A percentile compares a stretch with the other conserved stretches of the same genome.
Evolutionary conservation across 495 filamentous ascomycete genomes (phyloP).

Genomic region (Penicillium crystallinum): DNA sequence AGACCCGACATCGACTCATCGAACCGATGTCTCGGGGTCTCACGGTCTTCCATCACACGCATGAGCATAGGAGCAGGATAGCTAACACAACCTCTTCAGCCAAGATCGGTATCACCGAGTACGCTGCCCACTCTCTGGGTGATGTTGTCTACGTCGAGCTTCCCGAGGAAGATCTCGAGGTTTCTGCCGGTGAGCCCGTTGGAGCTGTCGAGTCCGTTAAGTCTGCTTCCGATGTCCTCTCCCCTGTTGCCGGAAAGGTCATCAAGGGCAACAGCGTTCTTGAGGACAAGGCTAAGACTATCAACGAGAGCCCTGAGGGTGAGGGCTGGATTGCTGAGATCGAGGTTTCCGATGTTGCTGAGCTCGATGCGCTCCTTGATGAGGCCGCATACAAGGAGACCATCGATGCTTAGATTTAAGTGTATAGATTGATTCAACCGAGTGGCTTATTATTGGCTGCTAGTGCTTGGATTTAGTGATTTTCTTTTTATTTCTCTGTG

Average conservation of each 20-base stretch:
- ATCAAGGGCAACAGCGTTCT: conserved; percentile 64
- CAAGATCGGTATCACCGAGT: conserved; percentile 82
- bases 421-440: conserved; percentile 8
- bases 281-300: conserved; percentile 75
- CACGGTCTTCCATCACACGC: background rate
- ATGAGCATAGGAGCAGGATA: background rate
- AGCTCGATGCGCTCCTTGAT: conserved; percentile 72
- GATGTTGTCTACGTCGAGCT: conserved; percentile 98
- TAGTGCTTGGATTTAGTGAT: background rate
- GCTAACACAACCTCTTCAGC: conserved; percentile 35
- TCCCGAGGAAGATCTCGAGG: conserved; percentile 57
- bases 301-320: conserved; percentile 80
- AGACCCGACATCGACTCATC: background rate
- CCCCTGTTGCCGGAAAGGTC: conserved; percentile 74
- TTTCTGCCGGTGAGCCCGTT: conserved; percentile 69
- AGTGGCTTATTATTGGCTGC: conserved; percentile 3
- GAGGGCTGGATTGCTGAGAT: conserved; percentile 94
- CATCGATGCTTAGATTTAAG: conserved; percentile 47
- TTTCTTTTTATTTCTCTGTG: conserved; percentile 11
- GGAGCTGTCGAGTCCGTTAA: conserved; percentile 98
- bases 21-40: background rate
- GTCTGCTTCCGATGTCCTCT: conserved; percentile 91
- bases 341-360: conserved; percentile 60
- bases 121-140: conserved; percentile 85
- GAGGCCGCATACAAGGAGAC: conserved; percentile 66